A percentile compares a stretch with the other conserved stretches of the same genome.
phyloP scores from a whole-genome alignment of 345 rosid species.

The Mangifera indica region DNA sequence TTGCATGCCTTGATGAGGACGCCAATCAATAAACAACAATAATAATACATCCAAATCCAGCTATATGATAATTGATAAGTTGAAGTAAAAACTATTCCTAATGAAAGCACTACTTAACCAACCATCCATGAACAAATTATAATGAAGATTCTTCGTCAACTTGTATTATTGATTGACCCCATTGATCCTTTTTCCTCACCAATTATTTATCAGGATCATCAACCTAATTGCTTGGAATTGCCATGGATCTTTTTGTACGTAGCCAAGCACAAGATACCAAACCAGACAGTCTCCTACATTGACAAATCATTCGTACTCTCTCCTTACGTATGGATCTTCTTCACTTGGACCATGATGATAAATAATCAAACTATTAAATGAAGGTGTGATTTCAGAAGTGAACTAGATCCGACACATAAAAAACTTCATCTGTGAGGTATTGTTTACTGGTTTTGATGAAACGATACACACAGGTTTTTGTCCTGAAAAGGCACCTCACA shows the following conservation, averaged over 20 bases:
- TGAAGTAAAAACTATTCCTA: constrained; percentile 14
- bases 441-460: too few species aligned
- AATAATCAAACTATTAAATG: too few species aligned
- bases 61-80: constrained; percentile 18
- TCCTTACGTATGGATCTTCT: constrained; percentile 13
- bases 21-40: not conserved
- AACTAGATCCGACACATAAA: too few species aligned
- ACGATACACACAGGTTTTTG: too few species aligned
- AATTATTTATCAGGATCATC: not conserved
- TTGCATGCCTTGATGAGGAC: not conserved
- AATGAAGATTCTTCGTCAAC: not conserved
- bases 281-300: constrained; percentile 1
- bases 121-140: not conserved
- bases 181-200: not conserved
- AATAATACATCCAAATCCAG: not conserved
- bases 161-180: not conserved
- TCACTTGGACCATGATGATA: constrained; percentile 3
- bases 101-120: constrained; percentile 27
- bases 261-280: not conserved
- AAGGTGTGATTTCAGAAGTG: too few species aligned
- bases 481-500: too few species aligned
- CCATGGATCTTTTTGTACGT: not conserved
- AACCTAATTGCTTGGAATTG: not conserved
- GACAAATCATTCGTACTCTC: not conserved
- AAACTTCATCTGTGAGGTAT: too few species aligned